Base-by-base conservation (phyloP, 1,139 yeast species). In the Hansenula lynferdii region DNA sequence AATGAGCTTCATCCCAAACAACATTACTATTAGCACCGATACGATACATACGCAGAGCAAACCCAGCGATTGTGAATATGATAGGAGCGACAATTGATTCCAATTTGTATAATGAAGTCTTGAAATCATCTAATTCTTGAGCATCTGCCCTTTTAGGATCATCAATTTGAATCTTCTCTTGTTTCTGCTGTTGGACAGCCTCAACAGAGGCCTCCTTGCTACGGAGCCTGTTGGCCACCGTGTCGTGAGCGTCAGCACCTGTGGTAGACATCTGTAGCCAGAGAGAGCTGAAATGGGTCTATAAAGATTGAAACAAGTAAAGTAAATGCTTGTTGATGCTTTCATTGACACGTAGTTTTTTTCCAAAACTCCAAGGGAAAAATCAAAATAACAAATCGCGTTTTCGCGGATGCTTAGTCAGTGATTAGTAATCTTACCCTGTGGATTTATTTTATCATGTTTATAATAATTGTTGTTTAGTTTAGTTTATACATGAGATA, bases 1-100 rank as follows among this genome's bases (percentile, higher is more conserved):
- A 90, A 69, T 87, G 96, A 10, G 96, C 96, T 60, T 87, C 96
- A 63, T 90, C 98, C 99, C 99, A 92, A 18, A 89, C 82, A 23
- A 94, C 97, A 40, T 72, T 69, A 42, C 76, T 65, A 41, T 85
- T 74, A 21, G 70, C 70, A 43, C 85, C 86, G 42, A 92, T 85
- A 42, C 74, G 73, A 62, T 85, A 85, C 53, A 87, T 70, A 48
- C 98, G 77, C 12, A 89, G 75, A 49, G 74, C 72, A 23, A 89
- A 77, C 2, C 95, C 83, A 8, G 85, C 36, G 1, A 70, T 64
- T 0, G 95, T 85, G 60, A 80, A 70, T 26, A 77, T 32, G 6
- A 80, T 48, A 16, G 89, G 87, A 45, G 72, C 78, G 17, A 71
- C 54, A 38, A 68, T 53, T 9, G 70, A 53, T 60, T 77, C 83